Conservation (phyloP, 2,329 filamentous ascomycete genomes). For the Orbilia ellipsospora region DNA sequence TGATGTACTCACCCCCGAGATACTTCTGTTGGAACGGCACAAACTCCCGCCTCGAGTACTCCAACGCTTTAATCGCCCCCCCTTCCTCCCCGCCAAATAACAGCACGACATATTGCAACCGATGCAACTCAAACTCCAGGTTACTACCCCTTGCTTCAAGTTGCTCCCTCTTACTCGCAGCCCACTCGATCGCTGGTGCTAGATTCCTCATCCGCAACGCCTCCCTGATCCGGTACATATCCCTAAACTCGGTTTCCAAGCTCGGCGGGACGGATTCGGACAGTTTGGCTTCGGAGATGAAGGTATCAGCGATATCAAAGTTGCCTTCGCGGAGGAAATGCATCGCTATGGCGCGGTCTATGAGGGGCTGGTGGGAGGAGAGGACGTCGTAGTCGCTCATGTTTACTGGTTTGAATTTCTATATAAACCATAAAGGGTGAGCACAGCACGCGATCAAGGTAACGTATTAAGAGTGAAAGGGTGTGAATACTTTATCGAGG, state of each 20-base stretch:
- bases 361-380: slow-evolving; percentile 77
- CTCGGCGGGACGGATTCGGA: slow-evolving; percentile 64
- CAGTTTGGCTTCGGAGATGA: slow-evolving; percentile 76
- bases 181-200: slow-evolving; percentile 87
- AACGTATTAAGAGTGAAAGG: too few relatives aligned
- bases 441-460: too few relatives aligned
- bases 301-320: slow-evolving; percentile 86
- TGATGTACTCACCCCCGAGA: slow-evolving; percentile 63
- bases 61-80: slow-evolving; percentile 72
- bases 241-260: slow-evolving; percentile 82
- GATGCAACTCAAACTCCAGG: slow-evolving; percentile 92
- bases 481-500: slow-evolving; percentile 75
- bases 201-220: slow-evolving; percentile 77
- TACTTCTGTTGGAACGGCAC: slow-evolving; percentile 79
- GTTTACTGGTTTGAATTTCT: slow-evolving; percentile 70
- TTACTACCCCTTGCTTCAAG: slow-evolving; percentile 88
- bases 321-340: slow-evolving; percentile 94
- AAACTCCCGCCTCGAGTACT: slow-evolving; percentile 81
- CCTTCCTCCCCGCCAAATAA: slow-evolving; percentile 73
- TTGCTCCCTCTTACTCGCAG: slow-evolving; percentile 74
- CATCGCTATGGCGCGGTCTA: slow-evolving; percentile 96
- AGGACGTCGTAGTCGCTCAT: slow-evolving; percentile 82
- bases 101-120: slow-evolving; percentile 83
- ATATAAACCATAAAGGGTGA: background rate
- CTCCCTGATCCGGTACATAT: slow-evolving; percentile 90